These are phyloP conservation scores for Plantago ovata DNA, from an alignment of 257 asterid genomes.

Conservation along the genomic window DNA sequence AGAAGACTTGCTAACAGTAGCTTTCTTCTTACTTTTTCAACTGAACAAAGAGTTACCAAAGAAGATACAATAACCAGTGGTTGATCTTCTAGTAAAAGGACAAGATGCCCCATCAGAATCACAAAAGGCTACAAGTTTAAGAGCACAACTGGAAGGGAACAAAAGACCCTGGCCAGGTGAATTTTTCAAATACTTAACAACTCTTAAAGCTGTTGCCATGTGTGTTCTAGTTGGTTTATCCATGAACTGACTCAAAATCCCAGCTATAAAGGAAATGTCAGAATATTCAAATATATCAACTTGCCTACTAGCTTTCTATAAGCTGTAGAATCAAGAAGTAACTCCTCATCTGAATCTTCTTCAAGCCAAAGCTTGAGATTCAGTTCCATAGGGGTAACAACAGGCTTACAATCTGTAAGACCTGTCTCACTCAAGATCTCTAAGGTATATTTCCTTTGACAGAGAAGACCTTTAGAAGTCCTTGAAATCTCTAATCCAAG, in stretches of 20 bases:
- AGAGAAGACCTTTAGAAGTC: neutral
- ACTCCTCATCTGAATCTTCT: neutral
- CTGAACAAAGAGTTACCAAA: no score
- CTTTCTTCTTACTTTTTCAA: no score
- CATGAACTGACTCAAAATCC: neutral
- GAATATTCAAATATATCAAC: neutral
- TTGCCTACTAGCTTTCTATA: neutral
- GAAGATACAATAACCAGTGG: slow-evolving; percentile 3
- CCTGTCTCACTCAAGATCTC: neutral
- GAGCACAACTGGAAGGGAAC: neutral
- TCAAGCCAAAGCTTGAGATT: neutral
- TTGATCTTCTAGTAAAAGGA: neutral
- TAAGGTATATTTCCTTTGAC: neutral
- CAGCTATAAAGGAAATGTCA: neutral
- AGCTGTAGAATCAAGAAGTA: neutral
- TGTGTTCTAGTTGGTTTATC: neutral
- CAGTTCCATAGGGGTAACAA: neutral
- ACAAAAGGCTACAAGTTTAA: neutral
- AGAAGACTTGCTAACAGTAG: no score
- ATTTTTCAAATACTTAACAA: neutral
- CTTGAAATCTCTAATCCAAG: neutral
- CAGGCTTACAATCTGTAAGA: neutral
- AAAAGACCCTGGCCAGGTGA: slow-evolving; percentile 1
- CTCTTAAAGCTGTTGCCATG: neutral
- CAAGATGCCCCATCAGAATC: slow-evolving; percentile 13